Evolutionary conservation across 306 rosid species (phyloP), one percentile per base, ranked within the genome.

Genomic region (Ceratonia siliqua): DNA sequence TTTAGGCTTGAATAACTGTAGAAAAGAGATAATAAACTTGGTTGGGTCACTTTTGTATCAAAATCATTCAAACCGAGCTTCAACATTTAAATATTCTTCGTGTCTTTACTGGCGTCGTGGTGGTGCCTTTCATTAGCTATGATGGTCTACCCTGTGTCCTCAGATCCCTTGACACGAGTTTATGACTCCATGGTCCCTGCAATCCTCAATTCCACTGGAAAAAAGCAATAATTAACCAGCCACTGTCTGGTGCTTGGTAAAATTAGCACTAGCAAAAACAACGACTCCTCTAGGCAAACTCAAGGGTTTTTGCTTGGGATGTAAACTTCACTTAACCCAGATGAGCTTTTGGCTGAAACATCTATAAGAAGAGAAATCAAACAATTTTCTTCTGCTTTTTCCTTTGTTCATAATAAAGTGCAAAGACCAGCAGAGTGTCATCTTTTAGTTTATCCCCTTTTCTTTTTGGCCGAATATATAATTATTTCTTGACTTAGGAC

Each of bases 31-130:
- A 48, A n/a, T n/a, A 21, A 9, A 18, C 42, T 38, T 41, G 32
- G 59, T 42, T 36, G 52, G 45, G 79, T 72, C 85, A 58, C 68
- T 77, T 58, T 73, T 45, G 42, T 15, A 21, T 35, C n/a, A 68
- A 66, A 78, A 70, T 70, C 50, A 71, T 71, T 15, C 5, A 22
- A 35, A 78, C 35, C 45, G 43, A 17, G 13, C 62, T 54, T 43
- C 1, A 72, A 10, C 41, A 30, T 72, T 41, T 8, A 79, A 76
- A 54, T 55, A 53, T 38, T 70, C 0, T 28, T 6, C 12, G 39
- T 52, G 73, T 79, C 74, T 46, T 53, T 78, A 43, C 67, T 62
- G 78, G 69, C 41, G 9, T 28, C 63, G 43, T 64, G 63, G 54
- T 64, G 74, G 57, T 48, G 63, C 66, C 59, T 56, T 38, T 25